These are phyloP conservation scores for Aspergillus sclerotiicarbonarius DNA, from an alignment of 495 filamentous ascomycete species.

Conservation along the genomic window DNA sequence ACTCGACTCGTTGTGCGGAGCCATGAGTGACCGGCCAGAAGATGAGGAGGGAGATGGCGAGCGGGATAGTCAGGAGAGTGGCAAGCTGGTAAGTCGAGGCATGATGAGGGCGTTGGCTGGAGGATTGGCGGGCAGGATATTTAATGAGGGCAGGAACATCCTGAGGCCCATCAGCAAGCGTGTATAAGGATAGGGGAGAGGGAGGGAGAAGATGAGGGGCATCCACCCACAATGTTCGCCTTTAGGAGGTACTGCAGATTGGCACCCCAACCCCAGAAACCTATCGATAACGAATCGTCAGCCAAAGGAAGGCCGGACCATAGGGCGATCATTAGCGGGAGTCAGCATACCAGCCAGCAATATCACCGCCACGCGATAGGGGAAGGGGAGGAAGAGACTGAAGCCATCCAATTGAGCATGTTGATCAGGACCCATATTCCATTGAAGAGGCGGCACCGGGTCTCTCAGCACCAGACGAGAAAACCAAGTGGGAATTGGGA, in stretches of 20 bases:
- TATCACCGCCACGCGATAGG: conserved; percentile 76
- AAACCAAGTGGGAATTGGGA: background rate
- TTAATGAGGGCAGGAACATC: conserved; percentile 77
- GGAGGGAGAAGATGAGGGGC: conserved; percentile 5
- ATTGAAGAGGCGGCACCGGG: conserved; percentile 32
- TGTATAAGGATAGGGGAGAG: conserved; percentile 1
- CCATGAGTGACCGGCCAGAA: conserved; percentile 83
- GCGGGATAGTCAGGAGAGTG: conserved; percentile 65
- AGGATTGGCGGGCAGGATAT: conserved; percentile 66
- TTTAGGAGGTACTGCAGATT: conserved; percentile 80
- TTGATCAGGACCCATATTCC: conserved; percentile 77
- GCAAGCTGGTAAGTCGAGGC: conserved; percentile 81
- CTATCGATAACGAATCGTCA: conserved; percentile 40
- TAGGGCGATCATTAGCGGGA: background rate
- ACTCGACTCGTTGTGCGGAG: conserved; percentile 60
- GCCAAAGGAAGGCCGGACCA: background rate
- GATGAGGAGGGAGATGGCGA: conserved; percentile 64
- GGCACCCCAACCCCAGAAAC: conserved; percentile 86
- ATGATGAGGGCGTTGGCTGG: conserved; percentile 69
- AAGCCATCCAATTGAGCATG: conserved; percentile 81
- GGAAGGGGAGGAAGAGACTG: conserved; percentile 80
- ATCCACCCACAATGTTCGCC: conserved; percentile 62
- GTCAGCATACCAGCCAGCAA: conserved; percentile 66
- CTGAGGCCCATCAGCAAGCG: conserved; percentile 36
- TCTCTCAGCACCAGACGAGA: conserved; percentile 14